Conservation (phyloP, 2,329 filamentous ascomycete species). For the Pseudopithomyces maydicus region DNA sequence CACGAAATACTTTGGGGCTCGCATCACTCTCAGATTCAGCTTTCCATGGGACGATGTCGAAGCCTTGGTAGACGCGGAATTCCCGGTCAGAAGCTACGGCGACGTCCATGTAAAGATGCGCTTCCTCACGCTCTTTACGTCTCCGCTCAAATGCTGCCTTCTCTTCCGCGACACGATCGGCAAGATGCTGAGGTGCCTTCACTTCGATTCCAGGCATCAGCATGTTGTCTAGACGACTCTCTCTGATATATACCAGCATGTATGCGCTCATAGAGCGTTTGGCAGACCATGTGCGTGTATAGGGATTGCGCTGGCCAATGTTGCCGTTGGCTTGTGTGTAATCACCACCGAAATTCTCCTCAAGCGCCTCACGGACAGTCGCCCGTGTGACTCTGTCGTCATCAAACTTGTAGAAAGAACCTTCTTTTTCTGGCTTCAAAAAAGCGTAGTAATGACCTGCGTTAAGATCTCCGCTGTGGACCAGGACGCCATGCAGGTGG, state of each 20-base stretch:
- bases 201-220: slow-evolving; percentile 75
- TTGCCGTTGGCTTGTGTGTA: slow-evolving; percentile 66
- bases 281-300: slow-evolving; percentile 66
- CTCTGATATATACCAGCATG: slow-evolving; percentile 97
- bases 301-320: slow-evolving; percentile 65
- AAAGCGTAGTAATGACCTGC: slow-evolving; percentile 99
- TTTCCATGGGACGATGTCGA: slow-evolving; percentile 70
- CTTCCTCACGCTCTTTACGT: slow-evolving; percentile 88
- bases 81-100: slow-evolving; percentile 81
- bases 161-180: slow-evolving; percentile 80
- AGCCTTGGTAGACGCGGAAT: slow-evolving; percentile 80
- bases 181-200: slow-evolving; percentile 81
- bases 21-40: slow-evolving; percentile 65
- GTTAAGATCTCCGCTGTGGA: slow-evolving; percentile 95
- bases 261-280: slow-evolving; percentile 86
- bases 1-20: slow-evolving; percentile 72
- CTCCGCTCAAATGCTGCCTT: slow-evolving; percentile 74
- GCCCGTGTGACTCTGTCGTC: slow-evolving; percentile 97
- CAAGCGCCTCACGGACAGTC: slow-evolving; percentile 86
- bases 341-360: slow-evolving; percentile 96
- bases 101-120: slow-evolving; percentile 87
- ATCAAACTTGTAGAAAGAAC: slow-evolving; percentile 95
- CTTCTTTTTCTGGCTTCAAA: slow-evolving; percentile 86
- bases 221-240: slow-evolving; percentile 81
- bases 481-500: slow-evolving; percentile 90